Evolutionary conservation across 495 filamentous ascomycete species (phyloP).

Genomic region (Aspergillus hancockii): DNA sequence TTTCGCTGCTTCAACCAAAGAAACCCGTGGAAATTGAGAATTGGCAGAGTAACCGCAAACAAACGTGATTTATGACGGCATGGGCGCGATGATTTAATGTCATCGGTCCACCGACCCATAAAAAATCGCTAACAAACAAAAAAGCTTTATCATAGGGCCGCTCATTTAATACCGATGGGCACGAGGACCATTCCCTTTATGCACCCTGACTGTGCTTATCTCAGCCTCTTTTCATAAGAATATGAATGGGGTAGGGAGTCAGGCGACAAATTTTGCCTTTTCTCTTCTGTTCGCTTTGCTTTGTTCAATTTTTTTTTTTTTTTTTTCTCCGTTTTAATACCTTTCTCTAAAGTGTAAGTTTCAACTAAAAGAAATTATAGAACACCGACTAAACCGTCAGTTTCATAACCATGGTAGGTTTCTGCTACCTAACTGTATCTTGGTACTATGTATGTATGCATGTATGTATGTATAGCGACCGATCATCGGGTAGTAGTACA

Average conservation of each 20-base stretch:
- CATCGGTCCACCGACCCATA: conserved; percentile 7
- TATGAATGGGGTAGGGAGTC: not conserved
- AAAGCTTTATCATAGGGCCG: not conserved
- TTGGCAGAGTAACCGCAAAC: not conserved
- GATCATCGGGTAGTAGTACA: not conserved
- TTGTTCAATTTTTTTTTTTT: too few species aligned
- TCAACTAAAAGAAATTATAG: too few species aligned
- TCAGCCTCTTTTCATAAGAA: not conserved
- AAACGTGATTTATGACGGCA: conserved; percentile 5
- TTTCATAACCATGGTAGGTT: too few species aligned
- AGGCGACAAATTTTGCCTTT: not conserved
- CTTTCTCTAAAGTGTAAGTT: too few species aligned
- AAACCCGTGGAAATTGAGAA: not conserved
- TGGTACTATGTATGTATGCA: too few species aligned
- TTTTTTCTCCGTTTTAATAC: too few species aligned
- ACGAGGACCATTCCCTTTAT: not conserved
- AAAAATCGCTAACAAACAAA: not conserved
- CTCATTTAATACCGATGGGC: not conserved
- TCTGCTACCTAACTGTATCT: too few species aligned
- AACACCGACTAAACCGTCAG: too few species aligned
- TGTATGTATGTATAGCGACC: too few species aligned
- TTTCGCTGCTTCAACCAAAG: not conserved
- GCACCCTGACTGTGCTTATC: not conserved
- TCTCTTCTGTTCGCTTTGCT: too few species aligned
- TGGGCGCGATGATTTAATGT: conserved; percentile 1